Evolutionary conservation across 768 basidiomycete genomes (phyloP).

Genomic region (Tylopilus felleus): DNA sequence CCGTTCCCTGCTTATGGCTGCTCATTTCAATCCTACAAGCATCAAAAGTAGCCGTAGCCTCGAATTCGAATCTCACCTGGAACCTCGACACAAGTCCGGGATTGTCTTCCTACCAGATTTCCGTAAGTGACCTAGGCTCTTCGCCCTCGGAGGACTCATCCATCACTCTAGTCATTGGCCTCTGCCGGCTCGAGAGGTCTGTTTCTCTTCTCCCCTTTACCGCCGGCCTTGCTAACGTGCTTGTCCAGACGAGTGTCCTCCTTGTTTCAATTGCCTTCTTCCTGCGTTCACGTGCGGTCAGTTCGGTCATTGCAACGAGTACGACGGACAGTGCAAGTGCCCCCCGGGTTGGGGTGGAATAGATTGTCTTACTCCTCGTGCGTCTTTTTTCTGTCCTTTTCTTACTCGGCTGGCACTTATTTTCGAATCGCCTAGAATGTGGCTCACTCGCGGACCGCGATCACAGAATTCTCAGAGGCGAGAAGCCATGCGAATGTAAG

Average conservation of each 20-base stretch:
- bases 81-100: constrained; percentile 7
- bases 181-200: constrained; percentile 18
- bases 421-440: constrained; percentile 57
- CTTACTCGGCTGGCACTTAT: not conserved
- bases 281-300: constrained; percentile 92
- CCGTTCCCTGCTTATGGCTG: constrained; percentile 15
- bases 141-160: constrained; percentile 12
- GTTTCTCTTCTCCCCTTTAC: not conserved
- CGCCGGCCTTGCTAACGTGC: not conserved
- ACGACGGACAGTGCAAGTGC: constrained; percentile 95
- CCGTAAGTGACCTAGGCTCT: constrained; percentile 19
- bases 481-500: constrained; percentile 79
- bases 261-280: constrained; percentile 95
- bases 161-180: constrained; percentile 16
- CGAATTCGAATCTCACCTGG: constrained; percentile 19
- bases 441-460: constrained; percentile 91
- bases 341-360: constrained; percentile 97
- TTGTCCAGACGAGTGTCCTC: constrained; percentile 59
- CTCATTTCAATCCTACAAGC: constrained; percentile 8
- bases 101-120: constrained; percentile 23
- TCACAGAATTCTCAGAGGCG: constrained; percentile 76
- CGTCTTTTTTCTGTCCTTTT: constrained; percentile 31
- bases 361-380: constrained; percentile 90
- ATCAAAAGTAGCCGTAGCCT: constrained; percentile 1
- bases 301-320: constrained; percentile 85